Conservation (phyloP, 2,329 filamentous ascomycete species). For the Fusarium graminum region DNA sequence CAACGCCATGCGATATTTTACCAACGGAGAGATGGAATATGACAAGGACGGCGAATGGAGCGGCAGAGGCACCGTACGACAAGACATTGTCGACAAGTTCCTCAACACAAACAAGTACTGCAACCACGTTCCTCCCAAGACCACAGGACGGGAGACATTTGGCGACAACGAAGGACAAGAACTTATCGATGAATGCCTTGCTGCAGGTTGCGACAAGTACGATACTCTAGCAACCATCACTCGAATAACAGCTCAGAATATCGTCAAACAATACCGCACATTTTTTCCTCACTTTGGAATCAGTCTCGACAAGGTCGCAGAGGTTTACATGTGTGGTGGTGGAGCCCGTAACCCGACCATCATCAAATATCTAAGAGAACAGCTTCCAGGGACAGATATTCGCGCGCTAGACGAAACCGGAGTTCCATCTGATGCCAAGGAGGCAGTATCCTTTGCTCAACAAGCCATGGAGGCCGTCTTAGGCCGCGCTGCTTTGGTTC, state of each 20-base stretch:
- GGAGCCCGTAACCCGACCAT: conserved; percentile 18
- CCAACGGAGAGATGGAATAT: conserved; percentile 62
- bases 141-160: conserved; percentile 70
- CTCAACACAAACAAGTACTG: conserved; percentile 61
- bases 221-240: conserved; percentile 71
- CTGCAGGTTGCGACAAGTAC: conserved; percentile 52
- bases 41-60: conserved; percentile 66
- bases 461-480: conserved; percentile 71
- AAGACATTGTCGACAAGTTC: conserved; percentile 53
- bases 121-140: conserved; percentile 63
- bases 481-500: conserved; percentile 55
- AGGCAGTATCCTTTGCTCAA: conserved; percentile 66
- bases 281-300: conserved; percentile 24
- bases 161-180: conserved; percentile 67
- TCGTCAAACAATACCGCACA: conserved; percentile 55
- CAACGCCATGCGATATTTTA: conserved; percentile 67
- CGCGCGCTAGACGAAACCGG: conserved; percentile 67
- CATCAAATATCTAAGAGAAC: conserved; percentile 16
- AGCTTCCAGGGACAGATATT: conserved; percentile 54
- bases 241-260: conserved; percentile 70
- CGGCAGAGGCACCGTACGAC: conserved; percentile 61
- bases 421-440: conserved; percentile 65
- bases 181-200: conserved; percentile 61
- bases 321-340: conserved; percentile 19
- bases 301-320: conserved; percentile 2